phyloP scores from a whole-genome alignment of 495 filamentous ascomycete species.

The Glarea lozoyensis region DNA sequence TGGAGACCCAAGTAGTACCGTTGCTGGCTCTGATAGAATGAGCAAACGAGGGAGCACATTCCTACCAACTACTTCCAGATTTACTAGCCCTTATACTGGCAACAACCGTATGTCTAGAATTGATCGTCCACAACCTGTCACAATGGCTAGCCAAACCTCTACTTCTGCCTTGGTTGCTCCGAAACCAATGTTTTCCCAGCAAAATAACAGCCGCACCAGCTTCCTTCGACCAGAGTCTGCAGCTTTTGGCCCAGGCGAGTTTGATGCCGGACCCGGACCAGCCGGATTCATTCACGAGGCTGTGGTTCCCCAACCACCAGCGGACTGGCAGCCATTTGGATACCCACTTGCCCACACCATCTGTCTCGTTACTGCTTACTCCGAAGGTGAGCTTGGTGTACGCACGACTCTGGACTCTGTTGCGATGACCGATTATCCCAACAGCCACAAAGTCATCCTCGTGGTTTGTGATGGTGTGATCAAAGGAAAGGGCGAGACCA shows the following conservation, averaged over 20 bases:
- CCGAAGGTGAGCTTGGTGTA: slow-evolving; percentile 87
- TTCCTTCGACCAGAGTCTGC: slow-evolving; percentile 37
- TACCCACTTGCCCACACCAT: slow-evolving; percentile 90
- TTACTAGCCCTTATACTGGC: slow-evolving; percentile 81
- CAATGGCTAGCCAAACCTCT: slow-evolving; percentile 92
- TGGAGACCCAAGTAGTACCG: slow-evolving; percentile 53
- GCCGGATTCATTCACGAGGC: slow-evolving; percentile 90
- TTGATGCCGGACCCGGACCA: slow-evolving; percentile 62
- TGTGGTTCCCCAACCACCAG: slow-evolving; percentile 94
- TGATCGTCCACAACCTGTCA: slow-evolving; percentile 56
- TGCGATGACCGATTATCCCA: slow-evolving; percentile 96
- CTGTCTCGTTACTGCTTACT: slow-evolving; percentile 95
- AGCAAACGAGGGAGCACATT: slow-evolving; percentile 78
- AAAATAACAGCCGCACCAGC: slow-evolving; percentile 56
- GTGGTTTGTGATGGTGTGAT: slow-evolving; percentile 97
- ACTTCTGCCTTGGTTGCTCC: slow-evolving; percentile 64
- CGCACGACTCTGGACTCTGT: slow-evolving; percentile 93
- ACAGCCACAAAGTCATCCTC: slow-evolving; percentile 94
- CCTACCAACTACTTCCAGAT: slow-evolving; percentile 79
- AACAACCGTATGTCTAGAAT: slow-evolving; percentile 38
- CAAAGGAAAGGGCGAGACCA: slow-evolving; percentile 85
- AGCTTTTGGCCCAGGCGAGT: slow-evolving; percentile 40
- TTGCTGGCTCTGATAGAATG: slow-evolving; percentile 51
- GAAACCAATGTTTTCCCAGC: slow-evolving; percentile 61
- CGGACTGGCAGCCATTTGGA: slow-evolving; percentile 93